Conservation (phyloP, 768 basidiomycete species). For the Amanita subjunquillea region DNA sequence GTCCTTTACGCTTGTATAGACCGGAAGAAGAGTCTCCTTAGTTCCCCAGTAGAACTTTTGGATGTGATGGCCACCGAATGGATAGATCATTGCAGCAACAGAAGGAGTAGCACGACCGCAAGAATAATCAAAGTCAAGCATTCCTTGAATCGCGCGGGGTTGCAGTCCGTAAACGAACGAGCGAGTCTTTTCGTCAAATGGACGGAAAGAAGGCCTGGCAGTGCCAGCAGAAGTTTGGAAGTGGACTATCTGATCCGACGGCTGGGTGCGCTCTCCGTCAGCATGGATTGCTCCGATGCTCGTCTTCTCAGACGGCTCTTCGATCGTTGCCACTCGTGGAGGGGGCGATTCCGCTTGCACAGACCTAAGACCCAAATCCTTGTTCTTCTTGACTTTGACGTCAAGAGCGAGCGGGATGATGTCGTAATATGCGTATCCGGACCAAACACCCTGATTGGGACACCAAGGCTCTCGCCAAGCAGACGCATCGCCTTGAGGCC, state of each 20-base stretch:
- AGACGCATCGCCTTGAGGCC: slow-evolving; percentile 95
- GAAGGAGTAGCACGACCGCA: slow-evolving; percentile 87
- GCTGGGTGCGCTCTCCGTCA: slow-evolving; percentile 72
- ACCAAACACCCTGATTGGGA: slow-evolving; percentile 94
- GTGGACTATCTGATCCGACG: slow-evolving; percentile 82
- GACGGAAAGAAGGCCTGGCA: slow-evolving; percentile 70
- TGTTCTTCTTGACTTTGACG: slow-evolving; percentile 44
- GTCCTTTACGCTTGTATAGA: slow-evolving; percentile 88
- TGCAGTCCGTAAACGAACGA: slow-evolving; percentile 98
- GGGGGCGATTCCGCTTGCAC: slow-evolving; percentile 29
- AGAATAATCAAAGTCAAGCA: slow-evolving; percentile 97
- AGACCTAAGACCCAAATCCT: slow-evolving; percentile 19
- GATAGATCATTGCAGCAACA: slow-evolving; percentile 99
- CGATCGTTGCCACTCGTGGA: slow-evolving; percentile 22
- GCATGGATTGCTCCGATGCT: slow-evolving; percentile 66
- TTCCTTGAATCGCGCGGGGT: slow-evolving; percentile 97
- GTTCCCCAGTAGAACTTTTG: slow-evolving; percentile 99
- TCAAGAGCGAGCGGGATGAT: slow-evolving; percentile 98
- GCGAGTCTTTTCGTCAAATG: slow-evolving; percentile 90
- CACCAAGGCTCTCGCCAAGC: slow-evolving; percentile 93
- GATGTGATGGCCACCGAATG: slow-evolving; percentile 99
- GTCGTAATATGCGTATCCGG: slow-evolving; percentile 97
- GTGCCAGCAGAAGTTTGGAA: slow-evolving; percentile 49
- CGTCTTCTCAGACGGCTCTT: slow-evolving; percentile 11
- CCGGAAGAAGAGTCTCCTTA: slow-evolving; percentile 95